These are phyloP conservation scores for Cinnamomum micranthum DNA, from an alignment of 164 flowering plant species.

Conservation along the genomic window DNA sequence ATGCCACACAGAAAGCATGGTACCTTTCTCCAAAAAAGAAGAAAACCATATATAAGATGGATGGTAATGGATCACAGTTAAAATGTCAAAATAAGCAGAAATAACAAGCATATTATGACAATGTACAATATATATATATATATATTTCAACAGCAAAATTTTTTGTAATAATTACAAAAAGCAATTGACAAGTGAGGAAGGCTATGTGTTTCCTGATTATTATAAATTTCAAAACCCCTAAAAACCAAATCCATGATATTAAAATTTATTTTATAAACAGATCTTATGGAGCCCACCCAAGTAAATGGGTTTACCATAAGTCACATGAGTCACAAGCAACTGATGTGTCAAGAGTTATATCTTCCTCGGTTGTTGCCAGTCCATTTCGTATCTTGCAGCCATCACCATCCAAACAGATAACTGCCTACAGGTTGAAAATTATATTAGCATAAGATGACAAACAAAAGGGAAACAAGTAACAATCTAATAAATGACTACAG, in stretches of 20 bases:
- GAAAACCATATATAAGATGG: background rate
- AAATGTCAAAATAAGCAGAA: background rate
- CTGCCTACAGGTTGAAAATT: constrained; percentile 66
- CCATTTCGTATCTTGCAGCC: constrained; percentile 85
- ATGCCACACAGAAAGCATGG: constrained; percentile 96
- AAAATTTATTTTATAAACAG: background rate
- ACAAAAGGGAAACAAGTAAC: constrained; percentile 3
- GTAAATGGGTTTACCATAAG: constrained; percentile 45
- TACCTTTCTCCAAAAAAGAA: constrained; percentile 53
- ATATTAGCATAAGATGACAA: constrained; percentile 15
- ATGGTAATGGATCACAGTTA: background rate
- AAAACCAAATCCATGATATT: background rate
- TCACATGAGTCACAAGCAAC: constrained; percentile 99
- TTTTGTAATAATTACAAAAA: no score
- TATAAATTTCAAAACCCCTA: background rate
- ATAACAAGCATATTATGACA: background rate
- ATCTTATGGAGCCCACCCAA: background rate
- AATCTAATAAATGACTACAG: background rate
- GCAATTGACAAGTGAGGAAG: no score
- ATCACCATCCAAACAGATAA: constrained; percentile 93
- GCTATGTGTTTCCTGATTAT: background rate
- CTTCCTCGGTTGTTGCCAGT: constrained; percentile 38
- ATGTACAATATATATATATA: no score
- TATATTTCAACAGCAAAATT: no score
- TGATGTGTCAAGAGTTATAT: constrained; percentile 76